phyloP scores from a whole-genome alignment of 352 stramenopile genomes.

The Elongisporangium undulatum region DNA sequence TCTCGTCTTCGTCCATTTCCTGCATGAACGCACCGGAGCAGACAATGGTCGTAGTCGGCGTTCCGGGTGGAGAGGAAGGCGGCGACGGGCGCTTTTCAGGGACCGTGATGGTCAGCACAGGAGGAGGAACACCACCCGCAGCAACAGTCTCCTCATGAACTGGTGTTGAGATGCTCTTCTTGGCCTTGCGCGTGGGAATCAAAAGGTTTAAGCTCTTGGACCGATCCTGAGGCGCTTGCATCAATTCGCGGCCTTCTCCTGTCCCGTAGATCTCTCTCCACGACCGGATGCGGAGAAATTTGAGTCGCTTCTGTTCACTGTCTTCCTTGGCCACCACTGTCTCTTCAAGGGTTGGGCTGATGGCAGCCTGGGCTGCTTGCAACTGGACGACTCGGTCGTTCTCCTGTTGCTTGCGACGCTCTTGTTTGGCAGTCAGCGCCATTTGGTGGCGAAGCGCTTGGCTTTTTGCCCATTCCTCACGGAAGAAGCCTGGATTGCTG shows the following conservation, averaged over 20 bases:
- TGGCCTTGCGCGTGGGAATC: constrained; percentile 11
- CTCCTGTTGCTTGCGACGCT: constrained; percentile 15
- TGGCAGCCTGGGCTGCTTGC: constrained; percentile 7
- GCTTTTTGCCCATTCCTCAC: constrained; percentile 53
- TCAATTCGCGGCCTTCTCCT: constrained; percentile 51
- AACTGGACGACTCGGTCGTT: constrained; percentile 12
- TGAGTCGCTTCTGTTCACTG: constrained; percentile 21
- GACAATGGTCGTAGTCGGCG: background rate
- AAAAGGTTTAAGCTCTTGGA: constrained; percentile 13
- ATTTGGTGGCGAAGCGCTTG: constrained; percentile 27
- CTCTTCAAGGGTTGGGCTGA: background rate
- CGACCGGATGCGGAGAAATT: constrained; percentile 54
- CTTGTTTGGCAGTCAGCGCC: constrained; percentile 26
- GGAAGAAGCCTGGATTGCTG: constrained; percentile 52
- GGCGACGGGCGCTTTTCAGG: background rate
- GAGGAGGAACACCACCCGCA: background rate
- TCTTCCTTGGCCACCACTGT: constrained; percentile 16
- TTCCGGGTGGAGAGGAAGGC: background rate
- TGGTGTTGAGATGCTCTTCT: constrained; percentile 1
- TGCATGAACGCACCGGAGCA: constrained; percentile 51
- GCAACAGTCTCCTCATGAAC: background rate
- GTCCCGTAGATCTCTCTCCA: constrained; percentile 64
- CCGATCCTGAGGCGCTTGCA: constrained; percentile 14
- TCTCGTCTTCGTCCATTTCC: constrained; percentile 51
- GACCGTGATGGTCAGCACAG: background rate